These are phyloP conservation scores for Botrytis aclada DNA, from an alignment of 2,329 filamentous ascomycete genomes.

Conservation along the genomic window DNA sequence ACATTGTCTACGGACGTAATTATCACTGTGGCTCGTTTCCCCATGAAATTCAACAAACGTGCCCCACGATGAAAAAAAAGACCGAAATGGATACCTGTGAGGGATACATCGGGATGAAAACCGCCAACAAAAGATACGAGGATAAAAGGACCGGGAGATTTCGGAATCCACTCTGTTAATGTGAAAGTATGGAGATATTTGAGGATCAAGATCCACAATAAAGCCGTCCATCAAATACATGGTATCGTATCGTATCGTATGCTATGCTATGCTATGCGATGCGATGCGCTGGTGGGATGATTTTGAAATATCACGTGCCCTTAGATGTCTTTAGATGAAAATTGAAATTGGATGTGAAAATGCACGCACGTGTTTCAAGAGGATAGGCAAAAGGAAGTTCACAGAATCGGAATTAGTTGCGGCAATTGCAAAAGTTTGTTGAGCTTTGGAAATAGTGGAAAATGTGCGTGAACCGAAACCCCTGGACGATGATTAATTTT, in stretches of 20 bases:
- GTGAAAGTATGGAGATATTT: neutral
- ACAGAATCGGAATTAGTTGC: neutral
- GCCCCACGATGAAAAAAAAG: conserved; percentile 9
- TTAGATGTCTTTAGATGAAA: neutral
- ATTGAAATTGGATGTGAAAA: neutral
- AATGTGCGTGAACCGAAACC: conserved; percentile 1
- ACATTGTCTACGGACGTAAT: neutral
- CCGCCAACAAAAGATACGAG: neutral
- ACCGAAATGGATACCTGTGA: neutral
- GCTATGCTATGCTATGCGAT: neutral
- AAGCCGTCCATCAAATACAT: conserved; percentile 11
- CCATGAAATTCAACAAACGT: conserved; percentile 9
- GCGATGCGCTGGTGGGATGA: conserved; percentile 8
- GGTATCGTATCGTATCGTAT: neutral
- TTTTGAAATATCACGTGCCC: neutral
- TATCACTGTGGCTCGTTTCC: neutral
- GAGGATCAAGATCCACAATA: conserved; percentile 17
- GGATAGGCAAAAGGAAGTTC: neutral
- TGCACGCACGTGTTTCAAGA: neutral
- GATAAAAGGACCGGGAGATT: conserved; percentile 15
- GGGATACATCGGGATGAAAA: neutral
- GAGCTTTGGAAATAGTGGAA: neutral
- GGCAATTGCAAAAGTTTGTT: neutral
- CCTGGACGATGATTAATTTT: neutral
- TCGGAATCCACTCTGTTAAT: conserved; percentile 12